phyloP scores from a whole-genome alignment of 2,329 filamentous ascomycete species.

The Hymenoscyphus fraxineus region DNA sequence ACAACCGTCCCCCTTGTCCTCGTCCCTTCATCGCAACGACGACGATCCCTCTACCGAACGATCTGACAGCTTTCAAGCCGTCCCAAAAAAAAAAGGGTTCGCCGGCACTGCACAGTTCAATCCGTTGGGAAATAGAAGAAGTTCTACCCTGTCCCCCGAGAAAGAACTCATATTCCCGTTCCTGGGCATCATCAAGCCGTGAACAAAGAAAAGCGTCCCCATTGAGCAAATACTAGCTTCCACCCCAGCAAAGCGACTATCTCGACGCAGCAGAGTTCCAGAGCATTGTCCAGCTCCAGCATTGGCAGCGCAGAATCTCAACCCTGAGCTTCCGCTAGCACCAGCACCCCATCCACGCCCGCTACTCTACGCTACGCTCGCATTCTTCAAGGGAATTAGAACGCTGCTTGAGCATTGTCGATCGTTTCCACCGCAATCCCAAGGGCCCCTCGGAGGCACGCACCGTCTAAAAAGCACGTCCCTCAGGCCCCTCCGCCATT shows the following conservation, averaged over 20 bases:
- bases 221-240: background rate
- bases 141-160: background rate
- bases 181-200: no score
- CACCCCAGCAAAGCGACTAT: background rate
- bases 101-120: background rate
- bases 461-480: constrained; percentile 6
- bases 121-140: background rate
- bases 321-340: background rate
- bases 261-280: background rate
- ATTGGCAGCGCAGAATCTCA: background rate
- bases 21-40: background rate
- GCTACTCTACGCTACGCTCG: background rate
- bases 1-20: background rate
- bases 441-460: constrained; percentile 8
- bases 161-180: background rate
- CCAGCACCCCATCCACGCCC: background rate
- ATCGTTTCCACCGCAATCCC: constrained; percentile 6
- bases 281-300: background rate
- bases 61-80: background rate
- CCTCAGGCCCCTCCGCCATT: constrained; percentile 5
- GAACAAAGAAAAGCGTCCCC: no score
- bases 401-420: constrained; percentile 4
- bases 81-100: background rate
- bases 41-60: constrained; percentile 3
- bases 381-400: constrained; percentile 6